A percentile compares a stretch with the other conserved stretches of the same genome.
Evolutionary conservation across 345 rosid species (phyloP).

Genomic region (Balakata baccata): DNA sequence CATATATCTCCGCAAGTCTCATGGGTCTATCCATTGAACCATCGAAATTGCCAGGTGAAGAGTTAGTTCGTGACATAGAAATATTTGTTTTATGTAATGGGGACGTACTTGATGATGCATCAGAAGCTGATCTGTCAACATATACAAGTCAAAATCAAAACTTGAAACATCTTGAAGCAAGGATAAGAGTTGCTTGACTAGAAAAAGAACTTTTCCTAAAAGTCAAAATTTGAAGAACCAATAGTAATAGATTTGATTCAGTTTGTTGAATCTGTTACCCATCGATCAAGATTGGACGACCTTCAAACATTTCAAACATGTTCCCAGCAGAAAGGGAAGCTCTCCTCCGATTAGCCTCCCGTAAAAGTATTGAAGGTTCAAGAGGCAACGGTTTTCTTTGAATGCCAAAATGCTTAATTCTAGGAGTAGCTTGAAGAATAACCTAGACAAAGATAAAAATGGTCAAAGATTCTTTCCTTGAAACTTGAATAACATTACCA

Average conservation of each 20-base stretch:
- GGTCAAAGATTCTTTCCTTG: neutral
- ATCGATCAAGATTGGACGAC: conserved; percentile 51
- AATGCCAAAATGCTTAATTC: conserved; percentile 76
- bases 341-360: conserved; percentile 92
- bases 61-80: conserved; percentile 67
- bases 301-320: conserved; percentile 53
- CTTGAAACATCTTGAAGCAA: neutral
- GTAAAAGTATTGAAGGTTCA: conserved; percentile 88
- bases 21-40: conserved; percentile 82
- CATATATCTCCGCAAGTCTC: conserved; percentile 95
- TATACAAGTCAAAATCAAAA: conserved; percentile 23
- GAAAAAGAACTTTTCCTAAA: neutral
- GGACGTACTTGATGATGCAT: conserved; percentile 44
- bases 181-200: neutral
- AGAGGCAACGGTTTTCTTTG: conserved; percentile 86
- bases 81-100: conserved; percentile 43
- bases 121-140: conserved; percentile 70
- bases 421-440: conserved; percentile 74
- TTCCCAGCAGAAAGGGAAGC: conserved; percentile 99
- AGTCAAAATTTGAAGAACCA: conserved; percentile 3
- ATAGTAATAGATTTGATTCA: conserved; percentile 15
- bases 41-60: conserved; percentile 80
- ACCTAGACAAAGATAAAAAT: conserved; percentile 40
- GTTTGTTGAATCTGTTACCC: conserved; percentile 53
- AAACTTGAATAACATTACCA: neutral